Evolutionary conservation across 176 grass and related monocot species (phyloP).

Genomic region (Phyllostachys edulis): DNA sequence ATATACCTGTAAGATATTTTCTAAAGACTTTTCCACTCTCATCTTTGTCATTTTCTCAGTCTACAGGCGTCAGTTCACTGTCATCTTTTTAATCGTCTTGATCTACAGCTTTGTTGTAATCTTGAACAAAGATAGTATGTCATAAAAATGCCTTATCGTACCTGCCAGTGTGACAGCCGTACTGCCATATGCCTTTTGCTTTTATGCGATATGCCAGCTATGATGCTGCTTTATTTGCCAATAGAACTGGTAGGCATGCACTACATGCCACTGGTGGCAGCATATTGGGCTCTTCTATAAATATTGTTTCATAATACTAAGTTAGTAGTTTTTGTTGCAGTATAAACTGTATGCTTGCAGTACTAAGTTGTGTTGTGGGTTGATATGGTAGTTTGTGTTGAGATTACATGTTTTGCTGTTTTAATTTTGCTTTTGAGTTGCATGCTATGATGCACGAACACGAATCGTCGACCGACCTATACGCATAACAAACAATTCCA

Average conservation of each 20-base stretch:
- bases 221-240: neutral
- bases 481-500: no score
- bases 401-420: neutral
- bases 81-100: neutral
- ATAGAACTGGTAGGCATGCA: neutral
- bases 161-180: neutral
- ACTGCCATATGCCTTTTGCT: neutral
- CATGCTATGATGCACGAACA: neutral
- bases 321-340: neutral
- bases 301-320: neutral
- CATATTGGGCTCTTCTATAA: neutral
- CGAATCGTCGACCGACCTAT: no score
- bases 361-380: neutral
- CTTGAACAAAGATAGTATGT: neutral
- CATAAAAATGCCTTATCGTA: neutral
- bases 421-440: neutral
- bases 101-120: constrained; percentile 6
- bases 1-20: constrained; percentile 82
- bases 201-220: neutral
- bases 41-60: neutral
- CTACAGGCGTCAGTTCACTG: neutral
- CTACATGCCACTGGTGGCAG: neutral
- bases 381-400: neutral
- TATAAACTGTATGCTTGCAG: neutral
- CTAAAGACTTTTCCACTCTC: neutral